Evolutionary conservation across 148 eudicot genomes (phyloP), one percentile per base, ranked within the genome.

Genomic region (Selenicereus undatus): DNA sequence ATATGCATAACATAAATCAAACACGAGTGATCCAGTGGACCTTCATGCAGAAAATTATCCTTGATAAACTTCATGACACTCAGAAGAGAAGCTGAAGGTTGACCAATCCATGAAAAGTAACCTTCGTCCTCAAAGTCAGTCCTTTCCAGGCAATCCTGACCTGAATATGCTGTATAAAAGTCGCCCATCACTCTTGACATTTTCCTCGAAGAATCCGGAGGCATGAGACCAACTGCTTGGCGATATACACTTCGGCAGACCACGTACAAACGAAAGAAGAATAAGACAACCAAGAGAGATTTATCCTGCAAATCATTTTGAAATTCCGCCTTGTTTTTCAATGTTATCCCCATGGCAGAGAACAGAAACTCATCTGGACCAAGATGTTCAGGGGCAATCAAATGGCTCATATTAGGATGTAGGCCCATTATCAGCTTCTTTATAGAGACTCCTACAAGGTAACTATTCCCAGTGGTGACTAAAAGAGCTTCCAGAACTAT

Each of bases 381-480:
- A 78, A 82, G 85, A 72, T 82, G 86, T 80, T 84, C 86, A 35
- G 71, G 71, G 70, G 88, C 79, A 78, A 89, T 80, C 81, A 93
- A 76, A 82, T 71, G 76, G 83, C 82, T 87, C 91, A 91, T 88
- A 75, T 82, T 78, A 45, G 88, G 91, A 82, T 85, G 82, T 74
- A 94, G 58, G 77, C 80, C 83, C 76, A 73, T 84, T 45, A 92
- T 86, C 80, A 96, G 78, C 74, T 85, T 86, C 70, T 88, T 85
- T 68, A 91, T 20, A 60, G 94, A 88, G 87, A 83, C 93, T 66
- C 91, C 92, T 54, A 93, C 75, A 17, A 86, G 86, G 76, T 86
- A 85, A 85, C 98, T 92, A 76, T 94, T 94, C 79, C 99, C 99
- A 73, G 94, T 51, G 70, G 93, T 91, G 66, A 91, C 87, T 76